Conservation (phyloP, 169 alveolate genomes). For the Perkinsus olseni region DNA sequence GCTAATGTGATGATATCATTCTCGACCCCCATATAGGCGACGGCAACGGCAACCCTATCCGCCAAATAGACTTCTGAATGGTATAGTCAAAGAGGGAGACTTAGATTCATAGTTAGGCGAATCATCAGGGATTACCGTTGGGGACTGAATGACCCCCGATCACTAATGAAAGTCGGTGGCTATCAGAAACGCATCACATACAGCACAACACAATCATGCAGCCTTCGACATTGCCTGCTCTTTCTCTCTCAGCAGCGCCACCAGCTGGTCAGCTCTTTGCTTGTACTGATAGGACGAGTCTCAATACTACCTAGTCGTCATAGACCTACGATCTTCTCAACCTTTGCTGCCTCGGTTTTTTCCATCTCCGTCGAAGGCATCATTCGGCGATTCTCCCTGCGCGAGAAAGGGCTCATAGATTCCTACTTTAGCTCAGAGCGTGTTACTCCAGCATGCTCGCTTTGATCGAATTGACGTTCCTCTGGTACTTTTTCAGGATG, state of each 20-base stretch:
- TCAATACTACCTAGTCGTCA: not conserved
- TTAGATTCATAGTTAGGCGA: too few relatives aligned
- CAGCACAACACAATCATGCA: not conserved
- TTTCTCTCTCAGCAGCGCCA: not conserved
- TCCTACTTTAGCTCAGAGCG: not conserved
- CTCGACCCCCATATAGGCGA: too few relatives aligned
- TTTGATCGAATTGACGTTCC: not conserved
- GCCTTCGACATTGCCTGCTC: not conserved
- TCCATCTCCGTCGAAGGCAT: not conserved
- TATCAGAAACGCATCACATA: not conserved
- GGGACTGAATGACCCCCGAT: too few relatives aligned
- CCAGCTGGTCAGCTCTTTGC: not conserved
- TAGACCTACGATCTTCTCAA: not conserved
- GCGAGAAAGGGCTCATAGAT: too few relatives aligned
- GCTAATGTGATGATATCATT: too few relatives aligned
- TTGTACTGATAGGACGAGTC: not conserved
- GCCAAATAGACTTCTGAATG: too few relatives aligned
- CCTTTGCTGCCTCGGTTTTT: not conserved
- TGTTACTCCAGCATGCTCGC: not conserved
- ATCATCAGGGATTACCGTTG: too few relatives aligned
- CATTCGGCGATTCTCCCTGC: not conserved
- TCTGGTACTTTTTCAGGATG: not conserved
- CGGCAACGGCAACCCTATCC: too few relatives aligned
- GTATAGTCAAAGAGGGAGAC: too few relatives aligned
- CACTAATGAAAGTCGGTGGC: too few relatives aligned